A percentile compares a stretch with the other conserved stretches of the same genome.
phyloP scores from a whole-genome alignment of 179 eudicot species.

The Spinacia oleracea region DNA sequence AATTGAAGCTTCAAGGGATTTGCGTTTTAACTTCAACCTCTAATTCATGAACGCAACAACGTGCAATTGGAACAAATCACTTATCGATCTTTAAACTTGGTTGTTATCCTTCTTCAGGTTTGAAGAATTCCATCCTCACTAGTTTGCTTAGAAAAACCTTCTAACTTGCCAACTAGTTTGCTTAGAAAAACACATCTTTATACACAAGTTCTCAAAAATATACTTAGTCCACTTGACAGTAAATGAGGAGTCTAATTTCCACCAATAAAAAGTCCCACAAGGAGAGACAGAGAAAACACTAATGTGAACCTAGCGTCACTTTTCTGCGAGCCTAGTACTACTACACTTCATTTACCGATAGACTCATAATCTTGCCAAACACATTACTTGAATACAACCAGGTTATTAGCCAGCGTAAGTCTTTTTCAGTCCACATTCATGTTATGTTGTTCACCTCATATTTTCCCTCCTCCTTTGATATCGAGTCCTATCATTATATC shows the following conservation, averaged over 20 bases:
- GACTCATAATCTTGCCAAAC: not conserved
- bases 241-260: not conserved
- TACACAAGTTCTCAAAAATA: not conserved
- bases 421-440: slow-evolving; percentile 11
- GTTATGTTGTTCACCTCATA: slow-evolving; percentile 43
- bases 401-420: slow-evolving; percentile 21
- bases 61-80: too few relatives aligned
- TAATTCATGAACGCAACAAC: too few relatives aligned
- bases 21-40: too few relatives aligned
- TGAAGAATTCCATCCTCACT: not conserved
- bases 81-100: not conserved
- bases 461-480: slow-evolving; percentile 76
- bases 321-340: not conserved
- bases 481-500: slow-evolving; percentile 86
- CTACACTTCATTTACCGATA: not conserved
- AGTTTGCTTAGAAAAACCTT: not conserved
- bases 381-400: slow-evolving; percentile 7
- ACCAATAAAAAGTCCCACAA: slow-evolving; percentile 11
- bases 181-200: not conserved
- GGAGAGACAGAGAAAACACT: slow-evolving; percentile 12
- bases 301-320: not conserved
- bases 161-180: not conserved
- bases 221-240: not conserved
- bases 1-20: too few relatives aligned
- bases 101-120: not conserved